A percentile compares a stretch with the other conserved stretches of the same genome.
Conservation (phyloP, 139 green algal genomes). For the Picochlorum costavermella region DNA sequence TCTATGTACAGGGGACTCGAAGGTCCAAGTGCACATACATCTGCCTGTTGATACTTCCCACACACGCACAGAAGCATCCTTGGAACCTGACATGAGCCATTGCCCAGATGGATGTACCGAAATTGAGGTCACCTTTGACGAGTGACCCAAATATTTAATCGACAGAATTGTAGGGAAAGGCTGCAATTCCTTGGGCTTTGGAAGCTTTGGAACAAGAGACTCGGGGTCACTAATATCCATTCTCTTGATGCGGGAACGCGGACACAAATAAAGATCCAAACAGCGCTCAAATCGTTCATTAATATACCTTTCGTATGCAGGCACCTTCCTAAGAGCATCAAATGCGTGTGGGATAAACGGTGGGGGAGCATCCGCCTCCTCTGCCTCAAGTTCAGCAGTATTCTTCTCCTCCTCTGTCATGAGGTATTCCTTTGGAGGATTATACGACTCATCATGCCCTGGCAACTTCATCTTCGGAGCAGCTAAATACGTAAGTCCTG, state of each 20-base stretch:
- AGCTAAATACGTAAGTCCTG: constrained; percentile 83
- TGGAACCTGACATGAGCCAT: constrained; percentile 68
- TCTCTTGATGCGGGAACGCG: constrained; percentile 61
- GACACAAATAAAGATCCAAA: constrained; percentile 97
- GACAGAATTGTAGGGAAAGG: constrained; percentile 80
- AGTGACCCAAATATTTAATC: constrained; percentile 74
- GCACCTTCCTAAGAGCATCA: constrained; percentile 58
- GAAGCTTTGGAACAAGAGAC: constrained; percentile 81
- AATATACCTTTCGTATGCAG: constrained; percentile 81
- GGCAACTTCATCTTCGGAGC: constrained; percentile 83
- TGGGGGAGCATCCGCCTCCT: constrained; percentile 55
- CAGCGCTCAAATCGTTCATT: constrained; percentile 96
- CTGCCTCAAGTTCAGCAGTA: constrained; percentile 52
- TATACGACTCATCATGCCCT: constrained; percentile 89
- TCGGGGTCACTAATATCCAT: constrained; percentile 65
- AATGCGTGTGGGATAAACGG: constrained; percentile 57
- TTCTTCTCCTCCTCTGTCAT: constrained; percentile 82
- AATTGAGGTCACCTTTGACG: constrained; percentile 44
- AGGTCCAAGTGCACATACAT: constrained; percentile 34
- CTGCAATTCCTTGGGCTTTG: constrained; percentile 84
- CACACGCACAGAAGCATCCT: constrained; percentile 62
- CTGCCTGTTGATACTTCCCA: constrained; percentile 77
- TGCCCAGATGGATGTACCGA: constrained; percentile 56
- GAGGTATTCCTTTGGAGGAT: constrained; percentile 92
- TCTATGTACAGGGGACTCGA: constrained; percentile 36